Base-by-base conservation (phyloP, 192 early-diverging fungal genomes). In the Backusella psychrophila region DNA sequence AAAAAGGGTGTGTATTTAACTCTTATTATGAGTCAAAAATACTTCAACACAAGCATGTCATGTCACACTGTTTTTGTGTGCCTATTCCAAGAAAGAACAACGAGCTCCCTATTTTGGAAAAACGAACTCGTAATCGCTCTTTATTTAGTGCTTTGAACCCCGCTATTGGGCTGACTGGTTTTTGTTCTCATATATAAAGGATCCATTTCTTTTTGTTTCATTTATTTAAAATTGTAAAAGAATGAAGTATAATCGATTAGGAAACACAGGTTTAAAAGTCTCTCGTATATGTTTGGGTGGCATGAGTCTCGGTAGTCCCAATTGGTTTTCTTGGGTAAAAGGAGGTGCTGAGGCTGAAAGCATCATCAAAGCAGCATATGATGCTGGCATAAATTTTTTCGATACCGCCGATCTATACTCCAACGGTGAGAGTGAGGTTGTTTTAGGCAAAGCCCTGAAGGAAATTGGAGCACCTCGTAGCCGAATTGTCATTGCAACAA, bases 381-480 rank as follows among this genome's bases (percentile, higher is more conserved):
- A 93, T 53, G 75, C 83, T 52, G 94, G 94, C 41, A 89, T 94
- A 82, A 95, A 94, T 83, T 93, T 93, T 75, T 95, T 95, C 73
- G 85, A 92, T 79, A 89, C 90, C 2, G 89, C 91, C 33, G 84
- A 92, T 65, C 52, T 66, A 1, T 84, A 84, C 46, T 73, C 81
- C 14, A 76, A 81, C 38, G 85, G 85, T n/a, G 75, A 75, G n/a
- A 80, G 77, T 23, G 84, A 85, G 42, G 6, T 38, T 26, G 74
- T 85, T 33, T 39, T 85, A 14, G 84, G 84, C 4, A 75, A 73
- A 33, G 83, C 83, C 15, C 73, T 85, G 19, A 81, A 78, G 26
- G 19, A 85, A 49, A 72, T 75, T 68, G 71, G 85, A 14, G 89
- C 89, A 85, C 84, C 87, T 42, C 84, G 94, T 8, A 85, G 83